A percentile compares a stretch with the other conserved stretches of the same genome.
Evolutionary conservation across 441 rosid genomes (phyloP).

Genomic region (Populus trichocarpa): DNA sequence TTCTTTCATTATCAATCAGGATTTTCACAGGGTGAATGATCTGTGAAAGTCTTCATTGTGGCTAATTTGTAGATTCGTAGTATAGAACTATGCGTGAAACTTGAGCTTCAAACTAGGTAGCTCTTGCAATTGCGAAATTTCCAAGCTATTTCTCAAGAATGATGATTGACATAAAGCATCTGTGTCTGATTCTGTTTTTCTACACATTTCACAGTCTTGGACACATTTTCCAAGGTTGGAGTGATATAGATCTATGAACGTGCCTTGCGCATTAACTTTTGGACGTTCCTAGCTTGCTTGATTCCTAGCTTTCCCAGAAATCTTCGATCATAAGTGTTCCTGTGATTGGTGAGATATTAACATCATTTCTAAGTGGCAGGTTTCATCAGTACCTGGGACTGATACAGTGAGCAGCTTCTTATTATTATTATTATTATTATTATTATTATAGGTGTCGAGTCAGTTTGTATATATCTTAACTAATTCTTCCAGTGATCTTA

Average conservation of each 20-base stretch:
- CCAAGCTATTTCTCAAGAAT: not conserved
- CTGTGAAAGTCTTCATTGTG: not conserved
- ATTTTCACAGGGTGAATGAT: not conserved
- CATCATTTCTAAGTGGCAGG: not conserved
- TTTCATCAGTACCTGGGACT: not conserved
- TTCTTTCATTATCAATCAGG: not conserved
- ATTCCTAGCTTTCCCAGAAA: too few relatives aligned
- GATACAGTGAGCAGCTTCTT: not conserved
- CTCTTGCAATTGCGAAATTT: not conserved
- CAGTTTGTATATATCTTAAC: too few relatives aligned
- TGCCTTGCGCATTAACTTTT: not conserved
- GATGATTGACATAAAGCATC: not conserved
- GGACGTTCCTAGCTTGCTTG: too few relatives aligned
- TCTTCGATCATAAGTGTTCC: not conserved
- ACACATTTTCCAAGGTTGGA: not conserved
- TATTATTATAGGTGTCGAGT: too few relatives aligned
- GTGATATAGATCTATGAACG: not conserved
- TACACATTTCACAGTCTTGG: not conserved
- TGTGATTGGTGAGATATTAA: not conserved
- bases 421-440: too few relatives aligned
- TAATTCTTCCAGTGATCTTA: too few relatives aligned
- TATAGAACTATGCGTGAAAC: not conserved
- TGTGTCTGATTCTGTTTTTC: not conserved
- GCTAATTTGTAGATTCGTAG: not conserved
- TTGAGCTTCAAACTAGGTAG: not conserved